Base-by-base conservation (phyloP, 2,329 filamentous ascomycete genomes). In the Fusarium temperatum region DNA sequence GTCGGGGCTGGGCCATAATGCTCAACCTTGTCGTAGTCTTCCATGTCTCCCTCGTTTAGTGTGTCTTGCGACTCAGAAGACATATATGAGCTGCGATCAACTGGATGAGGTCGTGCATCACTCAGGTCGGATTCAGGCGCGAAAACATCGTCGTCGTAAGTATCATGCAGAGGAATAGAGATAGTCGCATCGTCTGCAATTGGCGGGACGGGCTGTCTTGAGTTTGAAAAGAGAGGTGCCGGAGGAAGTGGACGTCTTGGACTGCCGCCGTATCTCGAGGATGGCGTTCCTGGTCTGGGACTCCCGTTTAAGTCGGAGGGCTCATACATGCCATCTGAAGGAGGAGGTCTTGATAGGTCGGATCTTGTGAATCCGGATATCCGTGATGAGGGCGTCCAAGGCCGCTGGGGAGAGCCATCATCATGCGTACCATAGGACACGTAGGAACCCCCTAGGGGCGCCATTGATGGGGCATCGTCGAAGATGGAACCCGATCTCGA, bases 1-100 rank as follows among this genome's bases (percentile, higher is more conserved):
- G 93, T 90, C 0, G 96, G 96, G 3, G 95, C 96, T 1, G 94
- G 94, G 0, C 94, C 96, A 80, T 98, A 98, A 81, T 95, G 91
- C 84, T 94, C 92, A 30, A 90, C 87, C 80, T 95, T 92, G 61
- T 91, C 88, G 45, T 81, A 77, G 68, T 82, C 78, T 26, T 81
- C 78, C 22, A 53, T 45, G 6, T 76, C 76, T 5, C 81, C 80
- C 60, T 89, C 87, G 70, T 90, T 85, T 22, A 90, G 83, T 6
- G 88, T 90, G 28, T 84, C 84, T 77, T 89, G 87, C 6, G 87
- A 89, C 24, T 83, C 83, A 15, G 83, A 56, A 18, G 78, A 85
- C 39, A 82, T 86, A 75, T 91, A 92, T 6, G 90, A 92, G 53
- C 88, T 87, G 32, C 82, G 82, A 38, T 81, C 91, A 81, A 72